A percentile compares a stretch with the other conserved stretches of the same genome.
Evolutionary conservation across 2,329 filamentous ascomycete species (phyloP).

Genomic region (Decorospora gaudefroyi): DNA sequence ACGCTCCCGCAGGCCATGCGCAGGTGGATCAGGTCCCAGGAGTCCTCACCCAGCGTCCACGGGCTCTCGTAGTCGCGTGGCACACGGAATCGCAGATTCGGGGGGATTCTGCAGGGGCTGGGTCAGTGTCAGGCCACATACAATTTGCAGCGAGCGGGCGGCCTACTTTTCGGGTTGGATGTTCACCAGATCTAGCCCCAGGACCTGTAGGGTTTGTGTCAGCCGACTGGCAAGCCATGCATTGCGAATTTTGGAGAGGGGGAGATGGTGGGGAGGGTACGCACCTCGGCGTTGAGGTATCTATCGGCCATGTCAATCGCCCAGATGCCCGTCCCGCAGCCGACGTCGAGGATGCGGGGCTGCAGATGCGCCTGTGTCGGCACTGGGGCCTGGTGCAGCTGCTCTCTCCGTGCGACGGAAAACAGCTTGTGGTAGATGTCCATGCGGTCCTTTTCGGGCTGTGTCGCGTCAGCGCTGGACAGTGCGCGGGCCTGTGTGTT

Average conservation of each 20-base stretch:
- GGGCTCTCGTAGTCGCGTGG: conserved; percentile 77
- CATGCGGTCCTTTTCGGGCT: conserved; percentile 75
- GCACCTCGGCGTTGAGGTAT: conserved; percentile 60
- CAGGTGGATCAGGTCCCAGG: conserved; percentile 83
- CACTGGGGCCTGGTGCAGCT: conserved; percentile 54
- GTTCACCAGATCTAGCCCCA: conserved; percentile 64
- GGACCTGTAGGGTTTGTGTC: conserved; percentile 50
- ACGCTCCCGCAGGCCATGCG: conserved; percentile 80
- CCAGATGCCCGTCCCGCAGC: conserved; percentile 91
- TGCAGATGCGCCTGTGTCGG: conserved; percentile 36
- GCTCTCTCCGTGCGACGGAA: conserved; percentile 62
- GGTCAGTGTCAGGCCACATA: conserved; percentile 43
- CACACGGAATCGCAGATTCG: conserved; percentile 67
- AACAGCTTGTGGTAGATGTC: conserved; percentile 84
- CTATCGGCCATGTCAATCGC: conserved; percentile 78
- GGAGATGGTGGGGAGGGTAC: conserved; percentile 20
- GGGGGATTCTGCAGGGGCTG: conserved; percentile 64
- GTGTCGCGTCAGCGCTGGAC: conserved; percentile 24
- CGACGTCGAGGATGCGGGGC: conserved; percentile 66
- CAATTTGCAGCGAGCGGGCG: conserved; percentile 46
- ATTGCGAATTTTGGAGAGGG: too few relatives aligned
- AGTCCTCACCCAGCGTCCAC: conserved; percentile 69
- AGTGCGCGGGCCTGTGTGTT: not conserved
- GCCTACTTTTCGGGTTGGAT: conserved; percentile 63
- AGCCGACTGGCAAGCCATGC: conserved; percentile 30